A percentile compares a stretch with the other conserved stretches of the same genome.
phyloP scores from a whole-genome alignment of 2,329 filamentous ascomycete genomes.

The Talaromyces marneffei region DNA sequence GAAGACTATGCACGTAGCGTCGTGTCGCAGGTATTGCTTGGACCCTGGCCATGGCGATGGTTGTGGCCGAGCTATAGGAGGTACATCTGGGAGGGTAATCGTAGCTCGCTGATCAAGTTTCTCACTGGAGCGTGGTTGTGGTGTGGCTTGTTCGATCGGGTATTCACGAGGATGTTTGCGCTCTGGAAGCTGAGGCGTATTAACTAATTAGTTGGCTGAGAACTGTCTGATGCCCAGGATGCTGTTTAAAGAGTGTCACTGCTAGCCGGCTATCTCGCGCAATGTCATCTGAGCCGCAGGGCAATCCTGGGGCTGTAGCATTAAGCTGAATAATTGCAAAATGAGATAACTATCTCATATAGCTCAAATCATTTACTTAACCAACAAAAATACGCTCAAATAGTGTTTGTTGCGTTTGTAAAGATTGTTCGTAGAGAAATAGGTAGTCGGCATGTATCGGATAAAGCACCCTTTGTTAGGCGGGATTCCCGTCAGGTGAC shows the following conservation, averaged over 20 bases:
- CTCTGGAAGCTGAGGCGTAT: constrained; percentile 38
- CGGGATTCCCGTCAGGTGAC: constrained; percentile 14
- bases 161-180: constrained; percentile 49
- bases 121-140: constrained; percentile 44
- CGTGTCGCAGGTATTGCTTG: constrained; percentile 48
- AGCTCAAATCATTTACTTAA: not conserved
- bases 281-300: not conserved
- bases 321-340: not conserved
- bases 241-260: not conserved
- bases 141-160: constrained; percentile 33
- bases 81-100: constrained; percentile 48
- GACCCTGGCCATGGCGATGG: constrained; percentile 42
- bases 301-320: not conserved
- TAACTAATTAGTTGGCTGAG: not conserved
- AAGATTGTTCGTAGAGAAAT: not conserved
- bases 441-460: constrained; percentile 10
- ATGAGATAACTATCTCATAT: not conserved
- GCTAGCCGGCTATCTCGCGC: not conserved
- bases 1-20: constrained; percentile 51
- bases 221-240: not conserved
- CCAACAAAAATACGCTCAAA: not conserved
- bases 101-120: constrained; percentile 38
- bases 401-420: not conserved
- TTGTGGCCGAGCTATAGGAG: constrained; percentile 44
- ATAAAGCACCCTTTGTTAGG: constrained; percentile 3